A percentile compares a stretch with the other conserved stretches of the same genome.
phyloP scores from a whole-genome alignment of 495 filamentous ascomycete genomes.

The Penicillium dipodomyicola region DNA sequence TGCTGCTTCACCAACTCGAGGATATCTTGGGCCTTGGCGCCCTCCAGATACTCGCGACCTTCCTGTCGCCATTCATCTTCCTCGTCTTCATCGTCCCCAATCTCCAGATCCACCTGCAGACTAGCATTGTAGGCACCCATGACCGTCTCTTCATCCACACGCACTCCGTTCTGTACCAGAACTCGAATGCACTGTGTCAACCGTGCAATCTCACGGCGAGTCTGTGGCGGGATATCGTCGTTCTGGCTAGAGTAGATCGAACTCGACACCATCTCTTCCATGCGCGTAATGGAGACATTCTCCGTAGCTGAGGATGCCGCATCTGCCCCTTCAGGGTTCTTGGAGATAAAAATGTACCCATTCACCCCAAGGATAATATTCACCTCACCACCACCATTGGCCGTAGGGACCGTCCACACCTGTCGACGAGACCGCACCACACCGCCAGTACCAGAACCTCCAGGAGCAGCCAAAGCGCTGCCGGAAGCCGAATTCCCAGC shows the following conservation, averaged over 20 bases:
- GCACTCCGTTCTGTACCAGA: slow-evolving; percentile 73
- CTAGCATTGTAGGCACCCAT: slow-evolving; percentile 76
- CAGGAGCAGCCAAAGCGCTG: slow-evolving; percentile 16
- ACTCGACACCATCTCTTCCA: slow-evolving; percentile 74
- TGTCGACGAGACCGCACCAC: slow-evolving; percentile 79
- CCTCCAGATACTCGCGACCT: slow-evolving; percentile 66
- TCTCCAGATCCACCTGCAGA: slow-evolving; percentile 65
- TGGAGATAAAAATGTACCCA: slow-evolving; percentile 91
- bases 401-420: slow-evolving; percentile 74
- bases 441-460: slow-evolving; percentile 46
- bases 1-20: slow-evolving; percentile 50
- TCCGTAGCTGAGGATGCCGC: slow-evolving; percentile 47
- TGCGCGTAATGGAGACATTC: slow-evolving; percentile 65
- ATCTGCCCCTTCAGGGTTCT: slow-evolving; percentile 59
- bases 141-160: slow-evolving; percentile 91
- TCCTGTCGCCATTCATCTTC: slow-evolving; percentile 42
- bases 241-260: slow-evolving; percentile 91
- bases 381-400: slow-evolving; percentile 69
- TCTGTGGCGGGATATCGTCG: slow-evolving; percentile 69
- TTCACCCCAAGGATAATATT: slow-evolving; percentile 92
- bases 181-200: slow-evolving; percentile 74
- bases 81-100: slow-evolving; percentile 47
- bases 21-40: slow-evolving; percentile 63
- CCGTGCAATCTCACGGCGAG: slow-evolving; percentile 83
- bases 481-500: slow-evolving; percentile 25